phyloP scores from a whole-genome alignment of 805 yeast species.

The Zygoascus biomembranicola region DNA sequence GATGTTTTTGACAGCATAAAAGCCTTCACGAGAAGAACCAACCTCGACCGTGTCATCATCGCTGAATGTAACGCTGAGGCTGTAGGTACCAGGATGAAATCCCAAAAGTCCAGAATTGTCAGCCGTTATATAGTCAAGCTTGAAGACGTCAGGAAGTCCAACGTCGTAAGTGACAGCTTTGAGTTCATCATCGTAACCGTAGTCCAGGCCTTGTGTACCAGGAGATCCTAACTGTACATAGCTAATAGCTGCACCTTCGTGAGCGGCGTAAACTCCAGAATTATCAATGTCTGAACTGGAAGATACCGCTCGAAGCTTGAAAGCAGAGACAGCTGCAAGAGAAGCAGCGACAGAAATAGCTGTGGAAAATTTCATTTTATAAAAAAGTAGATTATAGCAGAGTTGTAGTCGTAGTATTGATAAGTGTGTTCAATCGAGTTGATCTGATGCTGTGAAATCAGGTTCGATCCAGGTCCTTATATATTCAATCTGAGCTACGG shows the following conservation, averaged over 20 bases:
- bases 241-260: constrained; percentile 40
- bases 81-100: not conserved
- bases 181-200: not conserved
- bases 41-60: constrained; percentile 22
- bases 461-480: too few relatives aligned
- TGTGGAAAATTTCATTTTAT: not conserved
- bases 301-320: constrained; percentile 2
- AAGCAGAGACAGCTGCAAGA: constrained; percentile 4
- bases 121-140: not conserved
- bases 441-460: too few relatives aligned
- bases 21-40: constrained; percentile 24
- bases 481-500: too few relatives aligned
- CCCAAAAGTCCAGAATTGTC: not conserved
- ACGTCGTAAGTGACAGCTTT: constrained; percentile 12
- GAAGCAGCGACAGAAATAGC: constrained; percentile 16
- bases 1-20: constrained; percentile 36
- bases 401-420: too few relatives aligned
- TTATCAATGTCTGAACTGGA: constrained; percentile 20
- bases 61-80: constrained; percentile 8
- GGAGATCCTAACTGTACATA: constrained; percentile 31
- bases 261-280: constrained; percentile 25
- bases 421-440: too few relatives aligned
- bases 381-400: not conserved
- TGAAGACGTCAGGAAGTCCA: not conserved
- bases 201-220: constrained; percentile 7